Percentiles rank a stretch among this genome's conserved stretches.
Evolutionary conservation across 352 stramenopile species (phyloP).

Genomic region (Pythium guiyangense): DNA sequence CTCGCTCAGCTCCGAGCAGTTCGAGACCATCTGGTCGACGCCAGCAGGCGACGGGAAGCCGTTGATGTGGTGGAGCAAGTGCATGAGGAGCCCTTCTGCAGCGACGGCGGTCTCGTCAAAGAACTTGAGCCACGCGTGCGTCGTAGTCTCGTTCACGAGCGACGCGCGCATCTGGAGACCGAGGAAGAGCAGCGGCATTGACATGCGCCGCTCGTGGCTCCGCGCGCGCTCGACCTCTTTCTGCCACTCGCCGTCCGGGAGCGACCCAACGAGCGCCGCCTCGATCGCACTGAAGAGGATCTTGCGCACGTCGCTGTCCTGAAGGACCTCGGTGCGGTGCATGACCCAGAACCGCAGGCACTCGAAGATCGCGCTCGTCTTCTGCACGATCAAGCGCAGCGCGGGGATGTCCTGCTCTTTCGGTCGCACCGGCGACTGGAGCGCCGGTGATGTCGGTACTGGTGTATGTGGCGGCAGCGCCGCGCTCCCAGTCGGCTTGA

Average conservation of each 20-base stretch:
- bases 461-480: constrained; percentile 5
- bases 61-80: constrained; percentile 84
- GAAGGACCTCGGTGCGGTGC: constrained; percentile 60
- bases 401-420: constrained; percentile 67
- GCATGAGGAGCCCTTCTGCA: constrained; percentile 78
- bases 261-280: constrained; percentile 72
- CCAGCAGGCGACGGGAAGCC: constrained; percentile 78
- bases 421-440: constrained; percentile 30
- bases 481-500: constrained; percentile 24
- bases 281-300: constrained; percentile 84
- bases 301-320: constrained; percentile 80
- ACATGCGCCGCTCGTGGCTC: constrained; percentile 58
- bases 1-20: constrained; percentile 66
- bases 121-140: constrained; percentile 66
- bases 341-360: constrained; percentile 85
- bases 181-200: constrained; percentile 81
- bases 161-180: constrained; percentile 82
- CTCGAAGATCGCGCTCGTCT: constrained; percentile 84
- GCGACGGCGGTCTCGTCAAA: constrained; percentile 85
- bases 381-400: constrained; percentile 73
- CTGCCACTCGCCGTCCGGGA: constrained; percentile 81
- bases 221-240: constrained; percentile 69
- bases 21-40: constrained; percentile 82
- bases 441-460: constrained; percentile 19
- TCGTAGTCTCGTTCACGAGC: constrained; percentile 66